These are phyloP conservation scores for Porosira glacialis DNA, from an alignment of 352 stramenopile species.

Conservation along the genomic window DNA sequence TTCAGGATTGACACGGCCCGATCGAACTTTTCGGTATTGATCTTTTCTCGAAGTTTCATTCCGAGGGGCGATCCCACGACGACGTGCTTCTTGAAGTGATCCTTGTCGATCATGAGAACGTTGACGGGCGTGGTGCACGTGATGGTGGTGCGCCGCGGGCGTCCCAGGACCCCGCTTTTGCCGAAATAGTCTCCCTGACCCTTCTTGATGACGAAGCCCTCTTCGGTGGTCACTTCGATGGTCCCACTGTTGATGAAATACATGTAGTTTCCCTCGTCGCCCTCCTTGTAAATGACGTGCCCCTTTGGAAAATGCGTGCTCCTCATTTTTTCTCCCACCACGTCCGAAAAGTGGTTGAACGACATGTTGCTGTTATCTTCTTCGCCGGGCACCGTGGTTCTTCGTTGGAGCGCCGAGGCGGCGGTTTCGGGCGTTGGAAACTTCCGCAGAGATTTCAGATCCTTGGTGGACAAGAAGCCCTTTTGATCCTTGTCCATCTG, in stretches of 20 bases:
- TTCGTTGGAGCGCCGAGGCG: too few relatives aligned
- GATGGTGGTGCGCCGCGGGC: conserved; percentile 58
- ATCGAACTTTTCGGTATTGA: conserved; percentile 72
- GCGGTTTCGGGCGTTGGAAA: too few relatives aligned
- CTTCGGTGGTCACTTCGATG: conserved; percentile 55
- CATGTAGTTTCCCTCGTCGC: conserved; percentile 59
- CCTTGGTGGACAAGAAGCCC: conserved; percentile 59
- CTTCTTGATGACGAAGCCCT: conserved; percentile 56
- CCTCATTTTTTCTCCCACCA: conserved; percentile 72
- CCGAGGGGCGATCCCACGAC: conserved; percentile 34
- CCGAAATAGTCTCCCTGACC: conserved; percentile 68
- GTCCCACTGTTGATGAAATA: conserved; percentile 74
- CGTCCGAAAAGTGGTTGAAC: conserved; percentile 58
- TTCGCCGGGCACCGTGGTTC: too few relatives aligned
- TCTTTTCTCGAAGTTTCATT: conserved; percentile 66
- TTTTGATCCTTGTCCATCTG: conserved; percentile 67
- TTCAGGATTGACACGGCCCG: conserved; percentile 70
- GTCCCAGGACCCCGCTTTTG: conserved; percentile 64
- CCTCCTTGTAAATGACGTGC: conserved; percentile 60
- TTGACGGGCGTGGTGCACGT: conserved; percentile 69
- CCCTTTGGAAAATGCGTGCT: conserved; percentile 66
- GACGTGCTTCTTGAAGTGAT: conserved; percentile 75
- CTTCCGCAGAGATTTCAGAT: conserved; percentile 45
- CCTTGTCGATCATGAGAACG: conserved; percentile 63
- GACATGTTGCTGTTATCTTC: conserved; percentile 25